Evolutionary conservation across 169 alveolate species (phyloP).

Genomic region (Theileria orientalis): DNA sequence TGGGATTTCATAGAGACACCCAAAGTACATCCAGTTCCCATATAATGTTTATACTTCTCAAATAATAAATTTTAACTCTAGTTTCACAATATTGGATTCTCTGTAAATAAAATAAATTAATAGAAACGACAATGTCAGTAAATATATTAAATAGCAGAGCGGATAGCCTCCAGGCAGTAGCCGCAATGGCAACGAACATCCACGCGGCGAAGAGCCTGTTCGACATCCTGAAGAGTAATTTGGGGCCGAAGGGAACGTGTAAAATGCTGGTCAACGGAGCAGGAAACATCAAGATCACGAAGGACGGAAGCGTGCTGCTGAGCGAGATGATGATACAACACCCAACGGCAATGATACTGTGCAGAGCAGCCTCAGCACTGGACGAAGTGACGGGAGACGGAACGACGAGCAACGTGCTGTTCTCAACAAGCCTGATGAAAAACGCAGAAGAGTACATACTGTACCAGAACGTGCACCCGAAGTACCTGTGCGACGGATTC

Average conservation of each 20-base stretch:
- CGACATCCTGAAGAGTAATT: constrained; percentile 93
- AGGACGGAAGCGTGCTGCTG: constrained; percentile 95
- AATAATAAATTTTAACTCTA: no score
- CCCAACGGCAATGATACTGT: constrained; percentile 99
- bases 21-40: background rate
- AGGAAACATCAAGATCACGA: constrained; percentile 91
- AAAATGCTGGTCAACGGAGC: constrained; percentile 98
- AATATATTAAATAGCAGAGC: constrained; percentile 91
- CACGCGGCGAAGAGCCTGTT: constrained; percentile 96
- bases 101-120: constrained; percentile 5
- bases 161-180: constrained; percentile 92
- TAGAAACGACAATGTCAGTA: constrained; percentile 69
- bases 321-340: constrained; percentile 98
- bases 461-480: constrained; percentile 96
- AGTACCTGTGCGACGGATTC: constrained; percentile 95
- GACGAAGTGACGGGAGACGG: constrained; percentile 99
- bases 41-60: background rate
- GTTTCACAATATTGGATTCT: no score
- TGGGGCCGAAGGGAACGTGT: constrained; percentile 99
- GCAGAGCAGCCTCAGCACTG: constrained; percentile 98
- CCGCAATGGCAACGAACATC: constrained; percentile 94
- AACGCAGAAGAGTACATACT: constrained; percentile 71
- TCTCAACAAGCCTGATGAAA: constrained; percentile 91
- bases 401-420: constrained; percentile 94
- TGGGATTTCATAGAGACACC: background rate